Percentiles rank a stretch among this genome's conserved stretches.
Conservation (phyloP, 1,284 basidiomycete genomes). For the Ganoderma sinense region DNA sequence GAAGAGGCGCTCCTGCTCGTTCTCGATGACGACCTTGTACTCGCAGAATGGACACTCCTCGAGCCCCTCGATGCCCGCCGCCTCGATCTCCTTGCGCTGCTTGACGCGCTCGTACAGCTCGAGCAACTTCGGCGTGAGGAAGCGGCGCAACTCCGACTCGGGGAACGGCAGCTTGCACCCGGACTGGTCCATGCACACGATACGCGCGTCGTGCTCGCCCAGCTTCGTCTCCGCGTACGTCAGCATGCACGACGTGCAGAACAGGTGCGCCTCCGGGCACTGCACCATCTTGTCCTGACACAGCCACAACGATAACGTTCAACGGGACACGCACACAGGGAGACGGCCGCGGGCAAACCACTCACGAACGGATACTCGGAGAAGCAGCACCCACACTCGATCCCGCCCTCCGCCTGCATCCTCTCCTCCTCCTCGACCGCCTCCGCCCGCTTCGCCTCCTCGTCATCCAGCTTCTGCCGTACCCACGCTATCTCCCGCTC, state of each 20-base stretch:
- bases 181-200: conserved; percentile 84
- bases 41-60: conserved; percentile 92
- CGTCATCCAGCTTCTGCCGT: conserved; percentile 41
- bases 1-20: conserved; percentile 80
- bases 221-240: conserved; percentile 44
- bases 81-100: conserved; percentile 80
- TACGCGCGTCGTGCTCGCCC: conserved; percentile 50
- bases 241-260: conserved; percentile 58
- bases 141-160: conserved; percentile 68
- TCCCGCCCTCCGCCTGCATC: conserved; percentile 50
- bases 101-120: conserved; percentile 79
- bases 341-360: conserved; percentile 23
- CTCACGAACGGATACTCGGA: conserved; percentile 73
- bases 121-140: conserved; percentile 68
- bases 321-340: background rate
- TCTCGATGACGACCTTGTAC: conserved; percentile 83
- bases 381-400: conserved; percentile 90
- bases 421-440: conserved; percentile 46
- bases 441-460: conserved; percentile 38
- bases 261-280: conserved; percentile 76
- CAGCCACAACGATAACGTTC: background rate
- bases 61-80: conserved; percentile 73
- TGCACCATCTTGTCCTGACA: conserved; percentile 81
- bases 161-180: conserved; percentile 77
- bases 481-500: conserved; percentile 54